A percentile compares a stretch with the other conserved stretches of the same genome.
phyloP scores from a whole-genome alignment of 2,329 filamentous ascomycete genomes.

The Colletotrichum melonis region DNA sequence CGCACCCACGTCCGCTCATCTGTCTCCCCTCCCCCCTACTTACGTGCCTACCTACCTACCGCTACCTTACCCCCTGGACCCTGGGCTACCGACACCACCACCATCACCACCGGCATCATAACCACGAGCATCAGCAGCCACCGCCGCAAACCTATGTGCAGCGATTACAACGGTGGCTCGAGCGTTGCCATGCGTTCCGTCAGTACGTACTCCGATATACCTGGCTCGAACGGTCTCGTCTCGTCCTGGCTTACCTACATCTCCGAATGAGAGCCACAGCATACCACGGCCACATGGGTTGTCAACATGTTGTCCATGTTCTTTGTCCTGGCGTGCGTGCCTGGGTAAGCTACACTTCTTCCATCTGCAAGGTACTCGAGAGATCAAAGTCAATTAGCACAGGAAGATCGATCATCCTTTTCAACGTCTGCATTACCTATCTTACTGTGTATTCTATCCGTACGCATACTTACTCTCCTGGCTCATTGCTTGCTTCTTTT shows the following conservation, averaged over 20 bases:
- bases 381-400: neutral
- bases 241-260: neutral
- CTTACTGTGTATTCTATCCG: neutral
- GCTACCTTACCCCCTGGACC: conserved; percentile 9
- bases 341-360: neutral
- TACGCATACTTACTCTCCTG: neutral
- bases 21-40: neutral
- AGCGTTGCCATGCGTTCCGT: conserved; percentile 12
- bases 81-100: conserved; percentile 12
- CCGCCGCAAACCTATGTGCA: neutral
- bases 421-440: neutral
- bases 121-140: conserved; percentile 10
- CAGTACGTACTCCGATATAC: conserved; percentile 1
- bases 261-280: neutral
- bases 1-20: conserved; percentile 28
- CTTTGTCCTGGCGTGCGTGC: neutral
- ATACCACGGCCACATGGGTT: neutral
- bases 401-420: neutral
- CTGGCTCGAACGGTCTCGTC: conserved; percentile 3
- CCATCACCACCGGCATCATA: conserved; percentile 5
- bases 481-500: neutral
- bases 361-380: neutral
- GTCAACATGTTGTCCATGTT: neutral
- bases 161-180: conserved; percentile 14
- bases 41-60: neutral